phyloP scores from a whole-genome alignment of 306 rosid species.

The Vicia sativa region DNA sequence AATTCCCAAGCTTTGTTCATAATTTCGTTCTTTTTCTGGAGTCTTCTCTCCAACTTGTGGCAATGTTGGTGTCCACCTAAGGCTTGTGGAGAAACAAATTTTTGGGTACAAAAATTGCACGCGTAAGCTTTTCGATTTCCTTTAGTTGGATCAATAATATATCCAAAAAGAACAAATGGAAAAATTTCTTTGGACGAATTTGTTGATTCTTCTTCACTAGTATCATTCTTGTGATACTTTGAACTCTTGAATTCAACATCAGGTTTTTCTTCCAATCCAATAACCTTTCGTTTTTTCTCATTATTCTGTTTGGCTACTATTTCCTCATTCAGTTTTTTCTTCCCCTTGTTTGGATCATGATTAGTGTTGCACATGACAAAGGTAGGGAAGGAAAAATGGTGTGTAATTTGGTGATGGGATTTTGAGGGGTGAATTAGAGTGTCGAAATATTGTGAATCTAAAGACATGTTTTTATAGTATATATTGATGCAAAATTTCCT shows the following conservation, averaged over 20 bases:
- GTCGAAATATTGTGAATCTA: neutral
- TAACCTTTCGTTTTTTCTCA: neutral
- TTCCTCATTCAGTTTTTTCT: neutral
- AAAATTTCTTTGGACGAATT: neutral
- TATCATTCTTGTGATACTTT: neutral
- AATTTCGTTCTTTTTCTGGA: neutral
- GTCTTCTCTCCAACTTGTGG: conserved; percentile 4
- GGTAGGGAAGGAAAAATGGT: neutral
- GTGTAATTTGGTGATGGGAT: neutral
- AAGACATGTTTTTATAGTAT: neutral
- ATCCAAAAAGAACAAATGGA: neutral
- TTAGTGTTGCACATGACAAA: neutral
- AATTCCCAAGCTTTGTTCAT: neutral
- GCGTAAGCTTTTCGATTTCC: neutral
- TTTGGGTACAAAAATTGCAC: neutral
- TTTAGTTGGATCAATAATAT: neutral
- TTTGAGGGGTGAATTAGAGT: neutral
- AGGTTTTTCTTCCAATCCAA: neutral
- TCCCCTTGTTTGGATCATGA: neutral
- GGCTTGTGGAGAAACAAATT: conserved; percentile 16
- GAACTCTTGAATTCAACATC: neutral
- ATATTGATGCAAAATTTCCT: too few species aligned
- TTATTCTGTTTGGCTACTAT: neutral
- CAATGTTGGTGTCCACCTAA: conserved; percentile 36
- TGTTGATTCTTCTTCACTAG: neutral